Percentiles rank a stretch among this genome's conserved stretches.
These are phyloP conservation scores for Akebia trifoliata DNA, from an alignment of 164 flowering plant genomes.

Conservation along the genomic window DNA sequence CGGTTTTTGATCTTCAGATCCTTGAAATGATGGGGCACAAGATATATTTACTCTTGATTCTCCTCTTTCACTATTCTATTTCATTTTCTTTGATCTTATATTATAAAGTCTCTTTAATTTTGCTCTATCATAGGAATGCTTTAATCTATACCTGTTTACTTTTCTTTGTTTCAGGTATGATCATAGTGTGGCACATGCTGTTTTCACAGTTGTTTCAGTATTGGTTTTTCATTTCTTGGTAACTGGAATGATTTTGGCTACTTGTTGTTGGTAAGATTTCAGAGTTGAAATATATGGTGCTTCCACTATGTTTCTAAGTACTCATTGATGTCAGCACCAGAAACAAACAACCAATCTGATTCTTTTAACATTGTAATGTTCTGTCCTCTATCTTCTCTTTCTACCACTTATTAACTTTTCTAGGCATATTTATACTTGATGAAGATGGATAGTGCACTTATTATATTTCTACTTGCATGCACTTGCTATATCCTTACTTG, in stretches of 20 bases:
- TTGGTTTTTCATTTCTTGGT: constrained; percentile 74
- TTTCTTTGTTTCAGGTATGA: constrained; percentile 67
- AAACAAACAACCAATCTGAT: not conserved
- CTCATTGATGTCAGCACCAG: not conserved
- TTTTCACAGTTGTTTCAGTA: constrained; percentile 70
- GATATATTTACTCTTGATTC: no score
- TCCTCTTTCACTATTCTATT: no score
- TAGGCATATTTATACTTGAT: not conserved
- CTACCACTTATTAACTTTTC: not conserved
- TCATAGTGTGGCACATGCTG: constrained; percentile 71
- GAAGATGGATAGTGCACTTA: not conserved
- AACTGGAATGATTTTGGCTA: constrained; percentile 69
- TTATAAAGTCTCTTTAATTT: no score
- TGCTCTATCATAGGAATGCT: no score
- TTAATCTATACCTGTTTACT: not conserved
- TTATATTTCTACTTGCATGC: no score
- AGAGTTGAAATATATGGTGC: not conserved
- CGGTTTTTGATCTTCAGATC: no score
- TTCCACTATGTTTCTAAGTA: not conserved
- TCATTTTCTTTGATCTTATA: no score
- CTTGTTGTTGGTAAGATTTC: constrained; percentile 80
- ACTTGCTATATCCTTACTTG: no score
- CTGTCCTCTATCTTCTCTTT: no score
- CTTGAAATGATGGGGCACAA: no score
- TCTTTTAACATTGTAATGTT: not conserved